phyloP scores from a whole-genome alignment of 2,329 filamentous ascomycete species.

The Trichoderma atroviride region DNA sequence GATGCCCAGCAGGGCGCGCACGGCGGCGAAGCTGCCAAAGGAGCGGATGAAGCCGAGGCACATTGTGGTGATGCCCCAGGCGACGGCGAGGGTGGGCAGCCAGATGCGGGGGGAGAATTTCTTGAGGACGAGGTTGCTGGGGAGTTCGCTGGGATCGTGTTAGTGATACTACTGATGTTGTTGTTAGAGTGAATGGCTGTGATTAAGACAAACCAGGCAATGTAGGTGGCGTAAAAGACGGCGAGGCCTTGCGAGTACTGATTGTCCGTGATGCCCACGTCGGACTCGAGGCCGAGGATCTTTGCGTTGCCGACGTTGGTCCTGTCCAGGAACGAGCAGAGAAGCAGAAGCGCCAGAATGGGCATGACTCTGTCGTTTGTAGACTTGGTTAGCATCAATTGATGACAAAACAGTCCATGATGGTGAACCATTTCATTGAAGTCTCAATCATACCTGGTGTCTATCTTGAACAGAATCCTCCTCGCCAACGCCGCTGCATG shows the following conservation, averaged over 20 bases:
- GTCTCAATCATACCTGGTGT: slow-evolving; percentile 31
- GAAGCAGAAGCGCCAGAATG: slow-evolving; percentile 63
- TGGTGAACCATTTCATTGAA: neutral
- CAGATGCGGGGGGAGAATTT: slow-evolving; percentile 62
- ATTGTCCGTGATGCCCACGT: slow-evolving; percentile 59
- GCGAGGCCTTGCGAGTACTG: slow-evolving; percentile 67
- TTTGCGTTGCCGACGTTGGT: slow-evolving; percentile 76
- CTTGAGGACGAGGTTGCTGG: slow-evolving; percentile 66
- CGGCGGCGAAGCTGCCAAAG: slow-evolving; percentile 61
- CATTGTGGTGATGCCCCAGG: slow-evolving; percentile 63
- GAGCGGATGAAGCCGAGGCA: slow-evolving; percentile 57
- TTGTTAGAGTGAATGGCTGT: neutral
- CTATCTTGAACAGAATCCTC: slow-evolving; percentile 36
- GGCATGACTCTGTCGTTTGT: slow-evolving; percentile 60
- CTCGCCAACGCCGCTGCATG: slow-evolving; percentile 31
- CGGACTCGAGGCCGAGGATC: slow-evolving; percentile 62
- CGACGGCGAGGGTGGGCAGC: slow-evolving; percentile 58
- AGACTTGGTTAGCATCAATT: neutral
- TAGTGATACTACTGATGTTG: too few species aligned
- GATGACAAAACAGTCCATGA: neutral
- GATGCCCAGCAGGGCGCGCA: slow-evolving; percentile 63
- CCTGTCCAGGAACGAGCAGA: slow-evolving; percentile 67
- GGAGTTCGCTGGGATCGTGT: slow-evolving; percentile 56
- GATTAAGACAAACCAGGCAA: too few species aligned
- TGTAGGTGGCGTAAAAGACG: slow-evolving; percentile 67